Evolutionary conservation across 768 basidiomycete genomes (phyloP), one percentile per base, ranked within the genome.

Genomic region (Trametes sanguinea): DNA sequence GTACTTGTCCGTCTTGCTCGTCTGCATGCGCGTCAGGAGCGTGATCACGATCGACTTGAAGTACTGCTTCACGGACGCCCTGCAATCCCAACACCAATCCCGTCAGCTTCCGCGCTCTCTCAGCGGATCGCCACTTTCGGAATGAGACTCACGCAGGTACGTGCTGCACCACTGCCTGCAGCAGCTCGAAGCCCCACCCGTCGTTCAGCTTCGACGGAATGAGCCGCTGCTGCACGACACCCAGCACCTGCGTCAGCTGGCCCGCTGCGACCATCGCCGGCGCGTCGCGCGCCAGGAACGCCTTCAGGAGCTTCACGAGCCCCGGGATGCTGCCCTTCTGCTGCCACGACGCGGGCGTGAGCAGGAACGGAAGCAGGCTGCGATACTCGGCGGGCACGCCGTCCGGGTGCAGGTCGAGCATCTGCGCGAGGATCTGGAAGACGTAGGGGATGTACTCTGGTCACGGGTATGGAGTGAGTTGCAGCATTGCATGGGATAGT

Each of bases 401-500:
- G 2, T 73, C 69, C 2, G 73, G 76, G 67, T 96, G 95, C 2
- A 93, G 77, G 64, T 94, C 90, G 33, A 99, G 88, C 83, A 99
- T 94, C 70, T 98, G 97, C 0, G 95, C 90, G 47, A 98, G 85
- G 66, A 99, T 84, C 71, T 99, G 97, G 82, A 98, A 98, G 57
- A 92, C 90, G 73, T 97, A 99, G 4, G 97, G 96, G 50, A 98
- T 88, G 71, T 97, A 98, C 77, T 98, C 96, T 95, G 74, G 3
- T 27, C 35, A 37, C 35, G 35, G 35, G 43, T 11, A 16, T 2
- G 5, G 3, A 27, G n/a, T 6, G 30, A 27, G 7, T 4, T 27
- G 11, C 2, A 10, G 32, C 1, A n/a, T 33, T 53, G 9, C 51
- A 54, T 45, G 13, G 35, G 14, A 50, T 6, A 43, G 27, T 4